Evolutionary conservation across 2,329 filamentous ascomycete species (phyloP).

Genomic region (Westerdykella sp.): DNA sequence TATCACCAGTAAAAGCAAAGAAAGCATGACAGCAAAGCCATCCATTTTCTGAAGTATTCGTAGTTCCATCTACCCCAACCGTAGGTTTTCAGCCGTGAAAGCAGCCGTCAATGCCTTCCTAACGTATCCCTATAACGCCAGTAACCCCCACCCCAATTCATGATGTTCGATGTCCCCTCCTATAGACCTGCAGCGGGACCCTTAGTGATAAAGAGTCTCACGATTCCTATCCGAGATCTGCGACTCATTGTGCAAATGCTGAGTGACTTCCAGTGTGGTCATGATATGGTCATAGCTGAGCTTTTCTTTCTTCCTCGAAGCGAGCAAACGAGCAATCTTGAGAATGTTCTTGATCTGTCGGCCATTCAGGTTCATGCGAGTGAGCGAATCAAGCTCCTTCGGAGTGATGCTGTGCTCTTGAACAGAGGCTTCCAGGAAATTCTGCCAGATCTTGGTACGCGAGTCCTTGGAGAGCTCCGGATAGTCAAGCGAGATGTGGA

Average conservation of each 20-base stretch:
- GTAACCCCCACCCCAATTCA: too few species aligned
- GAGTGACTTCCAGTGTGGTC: slow-evolving; percentile 35
- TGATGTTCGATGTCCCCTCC: too few species aligned
- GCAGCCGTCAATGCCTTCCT: too few species aligned
- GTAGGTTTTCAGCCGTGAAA: too few species aligned
- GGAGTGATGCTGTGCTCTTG: slow-evolving; percentile 29
- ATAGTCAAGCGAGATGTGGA: slow-evolving; percentile 43
- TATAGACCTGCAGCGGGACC: too few species aligned
- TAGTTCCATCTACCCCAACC: too few species aligned
- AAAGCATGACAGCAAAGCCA: too few species aligned
- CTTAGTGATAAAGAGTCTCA: slow-evolving; percentile 23
- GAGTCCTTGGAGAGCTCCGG: slow-evolving; percentile 37
- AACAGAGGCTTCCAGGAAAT: slow-evolving; percentile 35
- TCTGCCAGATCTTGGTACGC: slow-evolving; percentile 41
- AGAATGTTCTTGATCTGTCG: slow-evolving; percentile 42
- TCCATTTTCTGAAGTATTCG: too few species aligned
- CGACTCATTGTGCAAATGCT: slow-evolving; percentile 36
- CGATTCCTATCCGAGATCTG: slow-evolving; percentile 25
- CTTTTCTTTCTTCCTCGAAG: slow-evolving; percentile 14
- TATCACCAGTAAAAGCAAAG: too few species aligned
- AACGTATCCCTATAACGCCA: too few species aligned
- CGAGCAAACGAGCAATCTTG: slow-evolving; percentile 36
- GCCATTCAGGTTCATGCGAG: slow-evolving; percentile 35
- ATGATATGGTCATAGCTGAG: slow-evolving; percentile 27
- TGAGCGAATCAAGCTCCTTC: slow-evolving; percentile 29